Evolutionary conservation across 495 filamentous ascomycete species (phyloP).

Genomic region (Parachaetomium inaequale): DNA sequence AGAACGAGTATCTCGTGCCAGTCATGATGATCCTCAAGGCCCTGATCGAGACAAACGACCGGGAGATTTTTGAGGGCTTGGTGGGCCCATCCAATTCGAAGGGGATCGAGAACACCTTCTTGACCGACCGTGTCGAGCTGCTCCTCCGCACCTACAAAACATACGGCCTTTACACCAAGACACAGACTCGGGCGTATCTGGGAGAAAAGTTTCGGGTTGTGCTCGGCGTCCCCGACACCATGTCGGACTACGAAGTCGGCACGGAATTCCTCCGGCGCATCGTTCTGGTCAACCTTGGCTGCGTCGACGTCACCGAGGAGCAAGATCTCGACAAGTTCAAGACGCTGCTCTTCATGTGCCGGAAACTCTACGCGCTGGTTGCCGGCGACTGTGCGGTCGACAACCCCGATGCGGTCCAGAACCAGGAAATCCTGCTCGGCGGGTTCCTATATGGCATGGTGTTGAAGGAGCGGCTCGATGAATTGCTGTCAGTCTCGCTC

Average conservation of each 20-base stretch:
- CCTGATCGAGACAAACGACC: slow-evolving; percentile 90
- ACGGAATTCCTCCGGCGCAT: slow-evolving; percentile 85
- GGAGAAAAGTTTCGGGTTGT: slow-evolving; percentile 87
- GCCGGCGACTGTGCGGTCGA: slow-evolving; percentile 88
- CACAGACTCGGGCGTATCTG: slow-evolving; percentile 74
- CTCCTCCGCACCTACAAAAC: slow-evolving; percentile 88
- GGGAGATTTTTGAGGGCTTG: slow-evolving; percentile 88
- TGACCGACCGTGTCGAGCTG: slow-evolving; percentile 90
- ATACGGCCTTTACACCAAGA: slow-evolving; percentile 74
- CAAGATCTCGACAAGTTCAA: slow-evolving; percentile 91
- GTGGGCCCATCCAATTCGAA: slow-evolving; percentile 70
- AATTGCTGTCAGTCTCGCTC: slow-evolving; percentile 67
- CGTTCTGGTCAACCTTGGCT: slow-evolving; percentile 85
- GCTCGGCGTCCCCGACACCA: slow-evolving; percentile 71
- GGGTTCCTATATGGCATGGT: slow-evolving; percentile 94
- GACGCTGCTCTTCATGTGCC: slow-evolving; percentile 91
- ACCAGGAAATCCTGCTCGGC: slow-evolving; percentile 88
- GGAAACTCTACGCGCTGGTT: slow-evolving; percentile 89
- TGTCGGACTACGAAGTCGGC: slow-evolving; percentile 81
- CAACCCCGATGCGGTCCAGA: slow-evolving; percentile 93
- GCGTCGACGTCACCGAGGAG: slow-evolving; percentile 70
- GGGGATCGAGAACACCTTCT: slow-evolving; percentile 80
- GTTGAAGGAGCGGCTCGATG: slow-evolving; percentile 88
- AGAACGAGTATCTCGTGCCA: slow-evolving; percentile 90
- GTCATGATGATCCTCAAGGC: slow-evolving; percentile 97